phyloP scores from a whole-genome alignment of 83 land plant species.

The Thuja plicata region DNA sequence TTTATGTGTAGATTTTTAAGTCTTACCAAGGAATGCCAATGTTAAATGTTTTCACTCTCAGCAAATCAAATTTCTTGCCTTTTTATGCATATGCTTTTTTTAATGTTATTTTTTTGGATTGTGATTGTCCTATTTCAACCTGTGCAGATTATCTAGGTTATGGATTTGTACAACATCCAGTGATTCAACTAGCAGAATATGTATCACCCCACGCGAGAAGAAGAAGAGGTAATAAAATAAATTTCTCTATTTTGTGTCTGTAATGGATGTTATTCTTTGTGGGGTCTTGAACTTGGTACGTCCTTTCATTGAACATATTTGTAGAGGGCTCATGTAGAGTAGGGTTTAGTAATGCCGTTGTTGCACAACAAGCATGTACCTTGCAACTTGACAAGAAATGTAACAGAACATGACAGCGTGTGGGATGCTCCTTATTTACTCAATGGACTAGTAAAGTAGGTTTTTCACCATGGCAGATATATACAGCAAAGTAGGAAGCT shows the following conservation, averaged over 20 bases:
- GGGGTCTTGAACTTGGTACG: neutral
- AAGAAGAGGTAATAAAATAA: conserved; percentile 9
- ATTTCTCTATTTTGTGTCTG: too few species aligned
- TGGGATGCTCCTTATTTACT: conserved; percentile 64
- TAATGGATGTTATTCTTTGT: too few species aligned
- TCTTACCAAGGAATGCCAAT: too few species aligned
- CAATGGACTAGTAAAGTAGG: conserved; percentile 46
- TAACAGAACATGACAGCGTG: neutral
- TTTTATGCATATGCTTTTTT: too few species aligned
- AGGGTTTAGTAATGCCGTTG: conserved; percentile 68
- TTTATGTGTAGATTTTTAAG: too few species aligned
- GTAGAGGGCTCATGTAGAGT: conserved; percentile 49
- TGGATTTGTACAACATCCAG: too few species aligned
- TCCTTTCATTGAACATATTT: conserved; percentile 24
- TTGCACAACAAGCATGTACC: conserved; percentile 54
- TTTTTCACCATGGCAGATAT: conserved; percentile 52
- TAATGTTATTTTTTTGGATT: too few species aligned
- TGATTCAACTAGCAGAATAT: too few species aligned
- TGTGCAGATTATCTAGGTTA: too few species aligned
- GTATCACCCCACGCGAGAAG: conserved; percentile 28
- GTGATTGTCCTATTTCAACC: too few species aligned
- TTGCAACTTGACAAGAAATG: conserved; percentile 53
- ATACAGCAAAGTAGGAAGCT: conserved; percentile 53
- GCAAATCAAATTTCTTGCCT: too few species aligned
- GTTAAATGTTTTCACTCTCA: too few species aligned